phyloP scores from a whole-genome alignment of 768 basidiomycete genomes.

The Termitomyces sp. region DNA sequence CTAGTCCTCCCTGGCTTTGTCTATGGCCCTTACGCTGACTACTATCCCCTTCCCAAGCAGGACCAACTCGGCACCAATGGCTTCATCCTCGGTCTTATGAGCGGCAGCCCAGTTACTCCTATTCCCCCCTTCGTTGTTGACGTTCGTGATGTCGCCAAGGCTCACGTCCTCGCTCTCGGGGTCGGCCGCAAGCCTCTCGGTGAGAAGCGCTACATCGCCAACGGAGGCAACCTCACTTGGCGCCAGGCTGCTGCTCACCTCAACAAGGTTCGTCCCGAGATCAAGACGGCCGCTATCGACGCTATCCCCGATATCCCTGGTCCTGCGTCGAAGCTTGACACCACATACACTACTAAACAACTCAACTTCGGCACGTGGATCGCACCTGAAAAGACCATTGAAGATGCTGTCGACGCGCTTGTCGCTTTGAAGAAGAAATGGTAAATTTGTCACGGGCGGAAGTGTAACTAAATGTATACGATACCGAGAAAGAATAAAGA shows the following conservation, averaged over 20 bases:
- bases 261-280: slow-evolving; percentile 19
- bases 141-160: slow-evolving; percentile 32
- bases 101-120: slow-evolving; percentile 16
- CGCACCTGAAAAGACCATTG: slow-evolving; percentile 21
- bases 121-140: slow-evolving; percentile 29
- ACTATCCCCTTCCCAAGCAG: slow-evolving; percentile 25
- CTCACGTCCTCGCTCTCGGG: slow-evolving; percentile 28
- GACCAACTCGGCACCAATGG: slow-evolving; percentile 26
- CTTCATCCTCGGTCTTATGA: slow-evolving; percentile 24
- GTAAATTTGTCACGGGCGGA: neutral
- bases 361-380: slow-evolving; percentile 23
- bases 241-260: slow-evolving; percentile 23
- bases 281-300: slow-evolving; percentile 13
- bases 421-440: slow-evolving; percentile 22
- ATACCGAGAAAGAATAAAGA: too few species aligned
- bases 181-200: slow-evolving; percentile 19
- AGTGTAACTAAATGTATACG: neutral
- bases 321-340: slow-evolving; percentile 21
- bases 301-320: slow-evolving; percentile 19
- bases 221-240: slow-evolving; percentile 25
- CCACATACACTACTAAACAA: slow-evolving; percentile 20
- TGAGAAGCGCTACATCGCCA: slow-evolving; percentile 27
- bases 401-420: slow-evolving; percentile 23
- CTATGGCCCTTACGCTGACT: slow-evolving; percentile 31
- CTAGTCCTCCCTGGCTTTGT: slow-evolving; percentile 35